phyloP scores from a whole-genome alignment of 768 basidiomycete species.

The Boletus tomentosulus region DNA sequence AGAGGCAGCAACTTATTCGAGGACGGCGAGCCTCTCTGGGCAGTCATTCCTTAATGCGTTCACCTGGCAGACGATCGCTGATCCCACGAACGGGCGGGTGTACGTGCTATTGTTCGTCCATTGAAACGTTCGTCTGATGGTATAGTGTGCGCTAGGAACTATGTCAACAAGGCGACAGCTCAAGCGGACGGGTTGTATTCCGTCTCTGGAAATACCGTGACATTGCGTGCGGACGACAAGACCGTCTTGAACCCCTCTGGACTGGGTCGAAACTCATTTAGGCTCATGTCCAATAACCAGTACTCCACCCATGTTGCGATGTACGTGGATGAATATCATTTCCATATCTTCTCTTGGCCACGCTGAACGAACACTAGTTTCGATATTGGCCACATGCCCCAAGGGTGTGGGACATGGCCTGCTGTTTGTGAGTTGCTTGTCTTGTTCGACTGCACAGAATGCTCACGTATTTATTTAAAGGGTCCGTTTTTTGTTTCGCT shows the following conservation, averaged over 20 bases:
- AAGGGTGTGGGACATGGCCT: slow-evolving; percentile 39
- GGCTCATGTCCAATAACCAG: slow-evolving; percentile 28
- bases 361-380: slow-evolving; percentile 17
- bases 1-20: slow-evolving; percentile 30
- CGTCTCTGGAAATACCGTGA: slow-evolving; percentile 40
- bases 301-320: slow-evolving; percentile 35
- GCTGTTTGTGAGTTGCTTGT: slow-evolving; percentile 28
- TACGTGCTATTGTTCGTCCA: slow-evolving; percentile 4
- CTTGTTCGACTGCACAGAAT: background rate
- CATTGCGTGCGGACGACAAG: slow-evolving; percentile 30
- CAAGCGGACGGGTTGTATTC: slow-evolving; percentile 52
- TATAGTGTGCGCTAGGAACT: slow-evolving; percentile 29
- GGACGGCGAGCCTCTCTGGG: slow-evolving; percentile 46
- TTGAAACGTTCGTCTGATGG: background rate
- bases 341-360: no score
- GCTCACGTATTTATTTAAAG: slow-evolving; percentile 5
- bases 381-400: slow-evolving; percentile 36
- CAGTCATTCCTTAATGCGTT: slow-evolving; percentile 40
- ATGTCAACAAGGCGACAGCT: slow-evolving; percentile 47
- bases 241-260: slow-evolving; percentile 28
- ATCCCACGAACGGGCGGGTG: slow-evolving; percentile 36
- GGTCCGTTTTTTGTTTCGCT: slow-evolving; percentile 16
- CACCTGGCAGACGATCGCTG: slow-evolving; percentile 27
- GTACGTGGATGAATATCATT: slow-evolving; percentile 10
- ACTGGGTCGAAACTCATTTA: slow-evolving; percentile 36